phyloP scores from a whole-genome alignment of 805 yeast genomes.

The Kazachstania kunashirensis region DNA sequence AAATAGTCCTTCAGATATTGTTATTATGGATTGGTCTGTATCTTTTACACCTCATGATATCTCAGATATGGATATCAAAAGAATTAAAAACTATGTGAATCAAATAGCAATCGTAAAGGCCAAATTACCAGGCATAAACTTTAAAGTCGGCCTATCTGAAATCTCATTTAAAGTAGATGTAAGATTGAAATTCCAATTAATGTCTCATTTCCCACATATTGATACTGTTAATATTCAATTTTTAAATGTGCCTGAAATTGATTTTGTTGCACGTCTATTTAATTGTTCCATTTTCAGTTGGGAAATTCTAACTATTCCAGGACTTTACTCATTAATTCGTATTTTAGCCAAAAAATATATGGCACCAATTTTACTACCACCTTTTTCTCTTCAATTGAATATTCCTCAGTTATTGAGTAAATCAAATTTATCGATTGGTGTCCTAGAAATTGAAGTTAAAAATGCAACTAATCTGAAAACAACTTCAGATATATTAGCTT shows the following conservation, averaged over 20 bases:
- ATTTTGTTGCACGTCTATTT: constrained; percentile 58
- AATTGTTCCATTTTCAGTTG: constrained; percentile 78
- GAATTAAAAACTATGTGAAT: constrained; percentile 70
- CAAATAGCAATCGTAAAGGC: constrained; percentile 69
- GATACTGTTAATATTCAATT: constrained; percentile 80
- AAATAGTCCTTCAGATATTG: constrained; percentile 78
- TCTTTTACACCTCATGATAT: constrained; percentile 84
- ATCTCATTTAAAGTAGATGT: constrained; percentile 63
- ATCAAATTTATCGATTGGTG: constrained; percentile 78
- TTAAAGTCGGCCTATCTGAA: constrained; percentile 73
- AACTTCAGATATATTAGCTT: constrained; percentile 52
- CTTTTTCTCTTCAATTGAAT: constrained; percentile 84
- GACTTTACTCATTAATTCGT: constrained; percentile 67
- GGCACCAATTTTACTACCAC: constrained; percentile 79
- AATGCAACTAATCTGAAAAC: constrained; percentile 50
- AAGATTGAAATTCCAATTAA: constrained; percentile 78
- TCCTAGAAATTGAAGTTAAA: constrained; percentile 55
- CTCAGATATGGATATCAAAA: constrained; percentile 75
- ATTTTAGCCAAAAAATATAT: constrained; percentile 74
- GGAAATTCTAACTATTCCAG: constrained; percentile 81
- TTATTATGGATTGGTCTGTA: constrained; percentile 93
- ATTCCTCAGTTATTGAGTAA: constrained; percentile 84
- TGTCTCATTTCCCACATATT: constrained; percentile 80
- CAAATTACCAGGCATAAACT: constrained; percentile 61
- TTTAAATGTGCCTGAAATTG: constrained; percentile 77